These are phyloP conservation scores for Macrophomina phaseolina DNA, from an alignment of 2,329 filamentous ascomycete species.

Conservation along the genomic window DNA sequence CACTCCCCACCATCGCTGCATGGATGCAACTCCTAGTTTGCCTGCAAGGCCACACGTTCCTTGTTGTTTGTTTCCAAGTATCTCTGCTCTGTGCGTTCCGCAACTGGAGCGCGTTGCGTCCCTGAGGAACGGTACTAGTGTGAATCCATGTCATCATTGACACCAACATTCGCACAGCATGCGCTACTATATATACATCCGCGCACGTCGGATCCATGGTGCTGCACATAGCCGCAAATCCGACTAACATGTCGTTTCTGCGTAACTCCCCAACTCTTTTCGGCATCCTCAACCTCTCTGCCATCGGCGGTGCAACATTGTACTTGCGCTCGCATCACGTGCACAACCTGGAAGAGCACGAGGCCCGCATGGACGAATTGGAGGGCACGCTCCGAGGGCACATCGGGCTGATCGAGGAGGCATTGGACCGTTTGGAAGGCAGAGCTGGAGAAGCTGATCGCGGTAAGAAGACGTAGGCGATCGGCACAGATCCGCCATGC, in stretches of 20 bases:
- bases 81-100: not conserved
- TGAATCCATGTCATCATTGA: slow-evolving; percentile 31
- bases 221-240: not conserved
- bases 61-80: not conserved
- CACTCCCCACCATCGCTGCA: not conserved
- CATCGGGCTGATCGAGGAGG: slow-evolving; percentile 55
- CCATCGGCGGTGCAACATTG: slow-evolving; percentile 33
- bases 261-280: slow-evolving; percentile 19
- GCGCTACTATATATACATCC: slow-evolving; percentile 10
- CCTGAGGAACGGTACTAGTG: slow-evolving; percentile 3
- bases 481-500: not conserved
- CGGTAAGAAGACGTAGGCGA: slow-evolving; percentile 44
- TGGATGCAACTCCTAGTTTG: not conserved
- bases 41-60: not conserved
- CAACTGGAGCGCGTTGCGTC: not conserved
- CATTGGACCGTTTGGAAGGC: slow-evolving; percentile 52
- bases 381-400: slow-evolving; percentile 56
- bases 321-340: slow-evolving; percentile 44
- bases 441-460: slow-evolving; percentile 42
- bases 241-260: slow-evolving; percentile 21
- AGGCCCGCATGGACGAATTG: slow-evolving; percentile 55
- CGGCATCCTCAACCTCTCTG: slow-evolving; percentile 32
- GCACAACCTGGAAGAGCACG: slow-evolving; percentile 54
- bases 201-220: not conserved
- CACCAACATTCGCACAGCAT: slow-evolving; percentile 2